Evolutionary conservation across 108 stramenopile species (phyloP).

Genomic region (Craspedostauros australis): DNA sequence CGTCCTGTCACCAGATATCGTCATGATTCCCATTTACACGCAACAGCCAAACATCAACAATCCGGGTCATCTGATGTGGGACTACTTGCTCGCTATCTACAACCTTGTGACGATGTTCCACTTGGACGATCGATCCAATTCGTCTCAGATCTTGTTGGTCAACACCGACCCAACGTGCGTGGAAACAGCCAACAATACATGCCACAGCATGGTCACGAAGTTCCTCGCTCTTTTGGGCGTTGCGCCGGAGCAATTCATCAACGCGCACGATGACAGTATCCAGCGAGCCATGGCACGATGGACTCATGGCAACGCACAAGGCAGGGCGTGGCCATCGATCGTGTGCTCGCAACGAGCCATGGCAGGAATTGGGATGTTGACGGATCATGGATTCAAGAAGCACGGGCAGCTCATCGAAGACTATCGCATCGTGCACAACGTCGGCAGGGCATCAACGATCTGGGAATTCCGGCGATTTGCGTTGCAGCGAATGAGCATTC

Average conservation of each 20-base stretch:
- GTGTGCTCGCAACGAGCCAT: constrained; percentile 25
- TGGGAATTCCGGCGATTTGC: constrained; percentile 29
- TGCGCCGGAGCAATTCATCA: neutral
- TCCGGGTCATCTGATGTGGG: constrained; percentile 37
- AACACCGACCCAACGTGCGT: constrained; percentile 6
- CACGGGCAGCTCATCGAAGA: constrained; percentile 28
- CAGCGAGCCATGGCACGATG: no score
- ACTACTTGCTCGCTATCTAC: constrained; percentile 21
- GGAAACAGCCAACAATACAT: neutral
- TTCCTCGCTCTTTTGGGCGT: constrained; percentile 37
- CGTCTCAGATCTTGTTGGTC: neutral
- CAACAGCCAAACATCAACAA: constrained; percentile 21
- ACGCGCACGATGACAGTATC: no score
- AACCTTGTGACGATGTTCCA: constrained; percentile 24
- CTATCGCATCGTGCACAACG: constrained; percentile 19
- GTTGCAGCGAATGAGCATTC: constrained; percentile 11
- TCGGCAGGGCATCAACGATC: constrained; percentile 24
- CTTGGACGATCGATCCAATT: neutral
- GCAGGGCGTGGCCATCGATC: no score
- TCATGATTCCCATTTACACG: constrained; percentile 21
- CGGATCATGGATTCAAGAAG: constrained; percentile 39
- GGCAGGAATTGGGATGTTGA: constrained; percentile 41
- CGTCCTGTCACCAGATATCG: constrained; percentile 1
- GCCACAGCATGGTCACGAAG: constrained; percentile 14
- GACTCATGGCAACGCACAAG: no score